phyloP scores from a whole-genome alignment of 768 basidiomycete genomes.

The Pluteus cervinus region DNA sequence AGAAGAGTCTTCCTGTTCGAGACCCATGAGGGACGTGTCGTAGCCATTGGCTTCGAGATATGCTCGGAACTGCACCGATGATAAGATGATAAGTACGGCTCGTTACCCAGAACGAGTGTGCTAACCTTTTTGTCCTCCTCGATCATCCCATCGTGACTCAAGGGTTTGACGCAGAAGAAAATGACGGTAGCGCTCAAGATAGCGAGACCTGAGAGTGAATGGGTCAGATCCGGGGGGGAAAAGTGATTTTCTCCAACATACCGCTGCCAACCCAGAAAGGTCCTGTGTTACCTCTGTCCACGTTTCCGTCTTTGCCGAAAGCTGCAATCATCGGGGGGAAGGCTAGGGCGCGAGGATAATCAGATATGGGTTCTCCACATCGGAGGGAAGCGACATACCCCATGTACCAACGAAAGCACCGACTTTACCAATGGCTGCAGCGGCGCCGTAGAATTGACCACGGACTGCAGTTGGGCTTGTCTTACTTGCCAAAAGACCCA shows the following conservation, averaged over 20 bases:
- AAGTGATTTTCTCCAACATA: too few species aligned
- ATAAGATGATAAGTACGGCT: conserved; percentile 3
- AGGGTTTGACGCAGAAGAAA: conserved; percentile 66
- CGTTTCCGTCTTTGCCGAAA: conserved; percentile 50
- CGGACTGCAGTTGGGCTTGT: conserved; percentile 80
- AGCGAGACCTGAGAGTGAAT: conserved; percentile 46
- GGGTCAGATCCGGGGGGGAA: too few species aligned
- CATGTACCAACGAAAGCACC: conserved; percentile 83
- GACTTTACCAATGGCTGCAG: conserved; percentile 81
- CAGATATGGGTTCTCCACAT: background rate
- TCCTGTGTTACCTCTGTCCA: conserved; percentile 69
- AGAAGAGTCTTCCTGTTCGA: conserved; percentile 21
- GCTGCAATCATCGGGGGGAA: conserved; percentile 66
- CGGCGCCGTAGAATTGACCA: conserved; percentile 81
- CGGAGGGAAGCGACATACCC: conserved; percentile 42
- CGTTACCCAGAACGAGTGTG: conserved; percentile 5
- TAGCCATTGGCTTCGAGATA: conserved; percentile 78
- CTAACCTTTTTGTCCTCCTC: conserved; percentile 64
- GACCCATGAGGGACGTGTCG: conserved; percentile 72
- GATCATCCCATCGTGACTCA: conserved; percentile 73
- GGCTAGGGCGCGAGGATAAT: conserved; percentile 26
- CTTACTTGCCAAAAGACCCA: conserved; percentile 84
- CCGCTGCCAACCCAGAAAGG: conserved; percentile 88
- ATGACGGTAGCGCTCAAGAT: conserved; percentile 71
- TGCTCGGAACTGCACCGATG: conserved; percentile 58